Conservation (phyloP, 441 rosid genomes). For the Adansonia grandidieri region DNA sequence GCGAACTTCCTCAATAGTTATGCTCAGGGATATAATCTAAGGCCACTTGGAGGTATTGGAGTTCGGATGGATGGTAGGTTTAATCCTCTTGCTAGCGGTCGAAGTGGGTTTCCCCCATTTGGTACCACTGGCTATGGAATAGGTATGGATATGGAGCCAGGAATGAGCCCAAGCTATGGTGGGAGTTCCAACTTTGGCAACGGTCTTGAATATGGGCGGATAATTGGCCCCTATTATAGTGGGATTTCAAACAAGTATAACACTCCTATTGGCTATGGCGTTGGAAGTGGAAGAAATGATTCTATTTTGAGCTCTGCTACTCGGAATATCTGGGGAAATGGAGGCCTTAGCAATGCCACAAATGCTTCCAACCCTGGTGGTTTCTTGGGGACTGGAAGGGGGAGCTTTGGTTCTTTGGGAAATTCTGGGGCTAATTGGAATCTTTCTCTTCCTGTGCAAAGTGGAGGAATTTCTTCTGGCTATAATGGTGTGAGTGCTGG, state of each 20-base stretch:
- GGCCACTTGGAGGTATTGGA: slow-evolving; percentile 46
- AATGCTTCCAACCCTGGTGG: slow-evolving; percentile 45
- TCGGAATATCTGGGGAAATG: slow-evolving; percentile 67
- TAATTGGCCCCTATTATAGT: slow-evolving; percentile 47
- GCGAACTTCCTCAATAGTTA: slow-evolving; percentile 56
- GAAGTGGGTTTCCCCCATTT: slow-evolving; percentile 52
- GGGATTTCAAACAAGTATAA: slow-evolving; percentile 51
- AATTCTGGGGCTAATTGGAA: slow-evolving; percentile 61
- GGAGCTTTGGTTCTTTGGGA: slow-evolving; percentile 48
- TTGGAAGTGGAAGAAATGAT: slow-evolving; percentile 48
- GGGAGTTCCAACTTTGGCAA: slow-evolving; percentile 47
- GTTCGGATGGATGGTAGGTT: slow-evolving; percentile 54
- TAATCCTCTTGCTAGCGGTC: slow-evolving; percentile 57
- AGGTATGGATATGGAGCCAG: slow-evolving; percentile 54
- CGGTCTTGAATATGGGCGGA: slow-evolving; percentile 53
- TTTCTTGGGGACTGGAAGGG: slow-evolving; percentile 39
- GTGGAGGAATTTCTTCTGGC: slow-evolving; percentile 35
- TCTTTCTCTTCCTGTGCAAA: slow-evolving; percentile 42
- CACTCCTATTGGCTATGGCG: slow-evolving; percentile 56
- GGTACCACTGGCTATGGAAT: slow-evolving; percentile 53
- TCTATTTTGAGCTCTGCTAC: slow-evolving; percentile 48
- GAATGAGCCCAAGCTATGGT: slow-evolving; percentile 48
- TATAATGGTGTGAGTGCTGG: not conserved
- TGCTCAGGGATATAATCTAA: slow-evolving; percentile 55
- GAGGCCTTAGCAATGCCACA: slow-evolving; percentile 42